phyloP scores from a whole-genome alignment of 495 filamentous ascomycete genomes.

The Schizothecium vesticola region DNA sequence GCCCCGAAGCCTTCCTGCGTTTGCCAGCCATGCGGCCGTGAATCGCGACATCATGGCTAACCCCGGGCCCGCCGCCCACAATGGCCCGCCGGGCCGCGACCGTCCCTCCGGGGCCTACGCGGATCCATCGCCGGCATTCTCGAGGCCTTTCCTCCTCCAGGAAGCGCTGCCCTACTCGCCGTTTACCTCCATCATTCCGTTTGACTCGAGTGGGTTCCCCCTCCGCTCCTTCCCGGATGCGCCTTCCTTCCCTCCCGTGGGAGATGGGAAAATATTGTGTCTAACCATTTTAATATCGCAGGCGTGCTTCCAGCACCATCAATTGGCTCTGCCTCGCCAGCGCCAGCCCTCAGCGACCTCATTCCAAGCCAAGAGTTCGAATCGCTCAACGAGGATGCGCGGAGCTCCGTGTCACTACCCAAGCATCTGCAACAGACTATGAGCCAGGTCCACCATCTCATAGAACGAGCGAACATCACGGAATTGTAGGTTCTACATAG shows the following conservation, averaged over 20 bases:
- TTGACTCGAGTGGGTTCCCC: conserved; percentile 64
- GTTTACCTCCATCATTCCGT: conserved; percentile 81
- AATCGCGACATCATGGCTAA: conserved; percentile 32
- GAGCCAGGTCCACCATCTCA: conserved; percentile 62
- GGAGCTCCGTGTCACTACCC: conserved; percentile 28
- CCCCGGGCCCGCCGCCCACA: conserved; percentile 20
- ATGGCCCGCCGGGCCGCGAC: conserved; percentile 17
- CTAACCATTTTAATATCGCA: conserved; percentile 24
- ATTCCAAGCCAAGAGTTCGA: conserved; percentile 42
- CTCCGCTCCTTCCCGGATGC: background rate
- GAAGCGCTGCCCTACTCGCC: conserved; percentile 90
- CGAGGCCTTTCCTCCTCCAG: conserved; percentile 53
- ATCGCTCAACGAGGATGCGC: conserved; percentile 49
- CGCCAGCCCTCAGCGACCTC: conserved; percentile 37
- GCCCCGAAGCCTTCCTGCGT: conserved; percentile 1
- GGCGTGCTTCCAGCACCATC: conserved; percentile 69
- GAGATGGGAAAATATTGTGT: conserved; percentile 6
- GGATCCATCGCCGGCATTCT: conserved; percentile 3
- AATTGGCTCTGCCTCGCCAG: conserved; percentile 47
- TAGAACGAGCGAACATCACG: conserved; percentile 62
- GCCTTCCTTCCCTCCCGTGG: background rate
- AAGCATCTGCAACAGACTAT: conserved; percentile 46
- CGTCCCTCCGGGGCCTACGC: background rate
- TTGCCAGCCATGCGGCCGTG: conserved; percentile 17
- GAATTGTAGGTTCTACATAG: conserved; percentile 55